Evolutionary conservation across 352 stramenopile species (phyloP).

Genomic region (Bremia lactucae): DNA sequence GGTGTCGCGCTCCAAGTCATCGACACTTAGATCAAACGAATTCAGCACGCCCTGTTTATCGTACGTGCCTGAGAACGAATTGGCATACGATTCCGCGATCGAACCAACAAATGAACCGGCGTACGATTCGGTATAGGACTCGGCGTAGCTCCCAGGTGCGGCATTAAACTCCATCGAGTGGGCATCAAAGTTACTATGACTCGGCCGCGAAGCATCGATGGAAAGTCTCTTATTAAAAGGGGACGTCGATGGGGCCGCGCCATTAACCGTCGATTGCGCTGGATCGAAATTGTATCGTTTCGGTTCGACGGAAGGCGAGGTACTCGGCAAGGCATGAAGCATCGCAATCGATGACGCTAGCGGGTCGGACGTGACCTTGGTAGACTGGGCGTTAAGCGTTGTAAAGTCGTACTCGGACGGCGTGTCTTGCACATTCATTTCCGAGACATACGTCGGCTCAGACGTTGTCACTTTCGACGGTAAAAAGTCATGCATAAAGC

Average conservation of each 20-base stretch:
- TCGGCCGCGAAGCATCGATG: slow-evolving; percentile 32
- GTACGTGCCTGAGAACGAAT: slow-evolving; percentile 32
- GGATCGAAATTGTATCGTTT: slow-evolving; percentile 27
- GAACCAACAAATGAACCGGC: slow-evolving; percentile 22
- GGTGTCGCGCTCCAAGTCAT: slow-evolving; percentile 28
- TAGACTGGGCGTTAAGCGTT: slow-evolving; percentile 14
- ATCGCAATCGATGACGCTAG: slow-evolving; percentile 25
- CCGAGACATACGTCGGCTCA: slow-evolving; percentile 5
- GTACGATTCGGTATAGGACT: slow-evolving; percentile 55
- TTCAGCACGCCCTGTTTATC: slow-evolving; percentile 41
- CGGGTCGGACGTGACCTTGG: slow-evolving; percentile 16
- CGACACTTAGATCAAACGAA: slow-evolving; percentile 38
- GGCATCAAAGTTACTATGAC: slow-evolving; percentile 38
- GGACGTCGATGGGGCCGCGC: slow-evolving; percentile 18
- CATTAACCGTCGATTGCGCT: slow-evolving; percentile 20
- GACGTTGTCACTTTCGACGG: slow-evolving; percentile 15
- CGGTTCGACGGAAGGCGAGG: slow-evolving; percentile 20
- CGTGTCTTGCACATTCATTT: slow-evolving; percentile 18
- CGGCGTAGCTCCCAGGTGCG: slow-evolving; percentile 30
- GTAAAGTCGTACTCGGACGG: slow-evolving; percentile 30
- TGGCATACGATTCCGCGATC: slow-evolving; percentile 30
- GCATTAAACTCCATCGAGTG: slow-evolving; percentile 44
- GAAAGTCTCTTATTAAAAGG: slow-evolving; percentile 29
- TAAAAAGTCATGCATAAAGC: slow-evolving; percentile 26
- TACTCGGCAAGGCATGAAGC: slow-evolving; percentile 9